Conservation (phyloP, 2,329 filamentous ascomycete species). For the Cytospora chrysosperma region DNA sequence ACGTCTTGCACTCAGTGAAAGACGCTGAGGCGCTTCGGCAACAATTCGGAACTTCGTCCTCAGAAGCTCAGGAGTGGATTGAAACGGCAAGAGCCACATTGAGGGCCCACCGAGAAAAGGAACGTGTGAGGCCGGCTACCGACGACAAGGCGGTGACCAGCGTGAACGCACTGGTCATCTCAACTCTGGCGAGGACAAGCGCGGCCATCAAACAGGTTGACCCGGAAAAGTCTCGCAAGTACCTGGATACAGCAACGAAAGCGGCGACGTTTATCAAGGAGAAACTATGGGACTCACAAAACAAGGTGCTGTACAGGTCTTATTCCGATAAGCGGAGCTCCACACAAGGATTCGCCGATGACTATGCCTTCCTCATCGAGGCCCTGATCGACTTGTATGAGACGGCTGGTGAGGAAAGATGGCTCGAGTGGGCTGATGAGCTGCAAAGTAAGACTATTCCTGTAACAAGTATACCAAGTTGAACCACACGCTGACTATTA, state of each 20-base stretch:
- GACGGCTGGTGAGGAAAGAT: constrained; percentile 71
- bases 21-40: constrained; percentile 68
- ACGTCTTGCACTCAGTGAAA: constrained; percentile 73
- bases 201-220: constrained; percentile 63
- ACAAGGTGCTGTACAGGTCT: constrained; percentile 68
- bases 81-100: constrained; percentile 66
- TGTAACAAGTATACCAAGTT: not conserved
- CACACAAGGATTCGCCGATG: constrained; percentile 79
- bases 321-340: constrained; percentile 66
- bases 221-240: constrained; percentile 56
- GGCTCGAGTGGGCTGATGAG: constrained; percentile 76
- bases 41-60: constrained; percentile 70
- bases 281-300: constrained; percentile 67
- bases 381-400: constrained; percentile 84
- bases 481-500: constrained; percentile 11
- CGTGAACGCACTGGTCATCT: constrained; percentile 88
- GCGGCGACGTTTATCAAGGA: constrained; percentile 71
- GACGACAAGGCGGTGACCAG: constrained; percentile 87
- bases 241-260: constrained; percentile 63
- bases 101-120: constrained; percentile 67
- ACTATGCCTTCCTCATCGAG: constrained; percentile 86
- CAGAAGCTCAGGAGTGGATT: constrained; percentile 68
- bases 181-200: constrained; percentile 74
- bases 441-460: constrained; percentile 64
- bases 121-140: constrained; percentile 72